Evolutionary conservation across 2,329 filamentous ascomycete species (phyloP).

Genomic region (Chaetomiaceae sp.): DNA sequence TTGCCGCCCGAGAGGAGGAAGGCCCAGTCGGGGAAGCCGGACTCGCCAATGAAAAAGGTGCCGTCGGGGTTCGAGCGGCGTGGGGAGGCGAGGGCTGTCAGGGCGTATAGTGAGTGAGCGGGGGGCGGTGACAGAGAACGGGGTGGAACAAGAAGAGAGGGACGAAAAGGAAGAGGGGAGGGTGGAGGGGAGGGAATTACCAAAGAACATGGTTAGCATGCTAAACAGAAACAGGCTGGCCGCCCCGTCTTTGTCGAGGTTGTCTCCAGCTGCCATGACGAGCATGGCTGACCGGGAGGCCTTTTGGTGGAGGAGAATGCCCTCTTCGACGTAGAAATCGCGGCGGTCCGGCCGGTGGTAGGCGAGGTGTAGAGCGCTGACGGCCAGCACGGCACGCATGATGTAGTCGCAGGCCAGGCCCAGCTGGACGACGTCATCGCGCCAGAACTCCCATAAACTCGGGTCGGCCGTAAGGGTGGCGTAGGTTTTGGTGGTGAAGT

Average conservation of each 20-base stretch:
- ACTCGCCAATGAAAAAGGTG: slow-evolving; percentile 30
- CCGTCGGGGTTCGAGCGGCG: slow-evolving; percentile 29
- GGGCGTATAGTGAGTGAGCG: background rate
- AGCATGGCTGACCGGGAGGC: slow-evolving; percentile 30
- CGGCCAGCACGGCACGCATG: slow-evolving; percentile 45
- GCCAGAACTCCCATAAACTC: slow-evolving; percentile 42
- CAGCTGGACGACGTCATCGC: slow-evolving; percentile 43
- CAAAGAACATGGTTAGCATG: slow-evolving; percentile 34
- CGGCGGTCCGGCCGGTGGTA: slow-evolving; percentile 35
- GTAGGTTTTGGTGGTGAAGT: slow-evolving; percentile 47
- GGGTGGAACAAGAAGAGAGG: background rate
- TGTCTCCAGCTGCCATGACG: slow-evolving; percentile 22
- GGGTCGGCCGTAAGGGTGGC: slow-evolving; percentile 43
- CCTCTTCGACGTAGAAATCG: slow-evolving; percentile 35
- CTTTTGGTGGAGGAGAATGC: slow-evolving; percentile 29
- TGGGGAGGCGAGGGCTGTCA: slow-evolving; percentile 30
- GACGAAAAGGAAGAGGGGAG: background rate
- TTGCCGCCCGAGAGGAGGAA: slow-evolving; percentile 31
- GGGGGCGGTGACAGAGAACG: background rate
- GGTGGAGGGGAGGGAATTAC: no score
- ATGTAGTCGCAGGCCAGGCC: slow-evolving; percentile 45
- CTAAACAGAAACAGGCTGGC: slow-evolving; percentile 30
- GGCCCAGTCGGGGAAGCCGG: slow-evolving; percentile 32
- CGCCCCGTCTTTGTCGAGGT: slow-evolving; percentile 19
- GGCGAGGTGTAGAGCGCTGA: slow-evolving; percentile 48